A percentile compares a stretch with the other conserved stretches of the same genome.
Conservation (phyloP, 208 protist genomes). For the Trypanosoma brucei region DNA sequence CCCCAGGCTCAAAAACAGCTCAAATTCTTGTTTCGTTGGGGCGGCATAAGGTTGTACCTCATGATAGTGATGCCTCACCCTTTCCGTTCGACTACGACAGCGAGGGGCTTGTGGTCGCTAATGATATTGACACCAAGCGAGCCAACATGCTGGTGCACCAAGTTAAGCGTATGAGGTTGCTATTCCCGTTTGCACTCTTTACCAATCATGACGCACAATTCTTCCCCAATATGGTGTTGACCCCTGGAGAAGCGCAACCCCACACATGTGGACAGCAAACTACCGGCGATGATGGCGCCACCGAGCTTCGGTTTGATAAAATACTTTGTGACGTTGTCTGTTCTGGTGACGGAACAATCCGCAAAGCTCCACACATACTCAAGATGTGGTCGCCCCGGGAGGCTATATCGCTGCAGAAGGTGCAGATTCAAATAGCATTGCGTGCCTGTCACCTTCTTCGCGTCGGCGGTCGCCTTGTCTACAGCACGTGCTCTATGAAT, state of each 20-base stretch:
- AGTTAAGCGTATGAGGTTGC: constrained; percentile 72
- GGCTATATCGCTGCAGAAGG: constrained; percentile 70
- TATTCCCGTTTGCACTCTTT: constrained; percentile 88
- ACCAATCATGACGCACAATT: constrained; percentile 88
- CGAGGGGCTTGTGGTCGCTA: constrained; percentile 78
- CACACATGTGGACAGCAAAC: constrained; percentile 4
- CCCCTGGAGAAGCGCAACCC: neutral
- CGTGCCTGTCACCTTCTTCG: constrained; percentile 73
- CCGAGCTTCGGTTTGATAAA: constrained; percentile 83
- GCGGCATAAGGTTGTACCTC: constrained; percentile 56
- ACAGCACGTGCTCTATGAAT: constrained; percentile 96
- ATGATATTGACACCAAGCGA: constrained; percentile 81
- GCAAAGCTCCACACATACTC: constrained; percentile 81
- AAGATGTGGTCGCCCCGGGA: constrained; percentile 75
- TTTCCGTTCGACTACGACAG: constrained; percentile 77
- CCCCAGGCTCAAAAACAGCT: constrained; percentile 88
- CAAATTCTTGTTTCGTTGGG: constrained; percentile 83
- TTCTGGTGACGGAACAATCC: constrained; percentile 92
- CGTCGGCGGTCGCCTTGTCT: constrained; percentile 89
- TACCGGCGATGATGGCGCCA: constrained; percentile 36
- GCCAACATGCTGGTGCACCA: constrained; percentile 87
- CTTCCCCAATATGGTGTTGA: constrained; percentile 61
- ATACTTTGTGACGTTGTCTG: constrained; percentile 94
- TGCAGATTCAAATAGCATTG: constrained; percentile 83
- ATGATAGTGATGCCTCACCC: constrained; percentile 49